Percentiles rank a stretch among this genome's conserved stretches.
These are phyloP conservation scores for Ogataea methylovora DNA, from an alignment of 805 yeast species.

Conservation along the genomic window DNA sequence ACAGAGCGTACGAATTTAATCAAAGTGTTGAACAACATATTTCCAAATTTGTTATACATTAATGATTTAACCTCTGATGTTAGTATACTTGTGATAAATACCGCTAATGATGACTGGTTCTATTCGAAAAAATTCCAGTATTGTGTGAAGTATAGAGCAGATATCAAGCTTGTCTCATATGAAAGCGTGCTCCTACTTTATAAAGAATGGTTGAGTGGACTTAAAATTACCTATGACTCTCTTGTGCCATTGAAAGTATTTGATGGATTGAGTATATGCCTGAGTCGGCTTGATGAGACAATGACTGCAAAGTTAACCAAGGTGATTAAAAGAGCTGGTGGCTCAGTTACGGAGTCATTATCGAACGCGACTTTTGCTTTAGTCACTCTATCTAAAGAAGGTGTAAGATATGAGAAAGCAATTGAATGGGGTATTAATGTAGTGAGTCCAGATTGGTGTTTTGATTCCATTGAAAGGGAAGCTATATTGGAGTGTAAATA, in stretches of 20 bases:
- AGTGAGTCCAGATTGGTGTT: constrained; percentile 47
- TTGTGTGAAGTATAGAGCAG: constrained; percentile 43
- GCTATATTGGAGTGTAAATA: constrained; percentile 32
- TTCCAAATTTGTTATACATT: constrained; percentile 10
- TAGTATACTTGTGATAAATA: constrained; percentile 15
- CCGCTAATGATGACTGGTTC: constrained; percentile 17
- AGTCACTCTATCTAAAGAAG: constrained; percentile 34
- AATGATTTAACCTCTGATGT: constrained; percentile 23
- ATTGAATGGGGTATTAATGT: constrained; percentile 46
- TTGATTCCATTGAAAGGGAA: constrained; percentile 37
- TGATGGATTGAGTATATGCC: constrained; percentile 32
- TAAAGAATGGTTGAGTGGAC: constrained; percentile 50
- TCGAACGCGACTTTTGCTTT: constrained; percentile 36
- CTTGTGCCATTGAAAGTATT: constrained; percentile 28
- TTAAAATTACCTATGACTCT: constrained; percentile 7
- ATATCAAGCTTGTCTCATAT: constrained; percentile 46
- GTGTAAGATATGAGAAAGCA: constrained; percentile 47
- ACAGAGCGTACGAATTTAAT: too few species aligned
- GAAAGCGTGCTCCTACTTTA: constrained; percentile 38
- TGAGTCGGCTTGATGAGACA: constrained; percentile 20
- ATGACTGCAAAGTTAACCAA: constrained; percentile 19
- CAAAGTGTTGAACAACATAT: too few species aligned
- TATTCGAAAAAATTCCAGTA: constrained; percentile 47
- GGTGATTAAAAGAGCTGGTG: constrained; percentile 37
- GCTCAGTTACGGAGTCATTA: constrained; percentile 40